These are phyloP conservation scores for Tagetes erecta DNA, from an alignment of 129 eudicot species.

Conservation along the genomic window DNA sequence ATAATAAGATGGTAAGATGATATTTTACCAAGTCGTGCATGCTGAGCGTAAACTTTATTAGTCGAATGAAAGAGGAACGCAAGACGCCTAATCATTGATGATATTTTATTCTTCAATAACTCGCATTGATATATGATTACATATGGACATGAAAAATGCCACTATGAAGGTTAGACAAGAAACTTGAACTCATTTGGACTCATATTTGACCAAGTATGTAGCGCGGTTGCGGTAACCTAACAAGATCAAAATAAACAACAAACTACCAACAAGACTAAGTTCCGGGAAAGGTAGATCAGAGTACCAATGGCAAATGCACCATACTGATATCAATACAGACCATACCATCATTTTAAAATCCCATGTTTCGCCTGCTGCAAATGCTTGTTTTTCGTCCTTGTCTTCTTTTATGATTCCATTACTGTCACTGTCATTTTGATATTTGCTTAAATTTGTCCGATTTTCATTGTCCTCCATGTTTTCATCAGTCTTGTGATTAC, in stretches of 20 bases:
- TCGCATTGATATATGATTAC: constrained; percentile 5
- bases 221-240: constrained; percentile 20
- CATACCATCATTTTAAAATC: constrained; percentile 21
- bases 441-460: neutral
- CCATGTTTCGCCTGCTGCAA: constrained; percentile 18
- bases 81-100: neutral
- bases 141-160: neutral
- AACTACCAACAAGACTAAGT: constrained; percentile 33
- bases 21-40: too few species aligned
- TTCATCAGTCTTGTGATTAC: constrained; percentile 19
- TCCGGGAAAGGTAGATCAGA: constrained; percentile 38
- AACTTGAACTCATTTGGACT: constrained; percentile 3
- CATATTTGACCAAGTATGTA: constrained; percentile 17
- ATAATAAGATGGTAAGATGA: too few species aligned
- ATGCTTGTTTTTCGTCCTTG: constrained; percentile 14
- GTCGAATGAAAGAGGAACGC: neutral
- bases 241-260: constrained; percentile 25
- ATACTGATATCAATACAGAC: constrained; percentile 31
- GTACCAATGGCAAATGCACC: constrained; percentile 41
- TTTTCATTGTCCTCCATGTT: constrained; percentile 18
- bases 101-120: neutral
- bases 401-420: constrained; percentile 2
- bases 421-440: neutral
- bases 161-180: neutral
- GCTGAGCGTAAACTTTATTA: neutral